Evolutionary conservation across 768 basidiomycete genomes (phyloP).

Genomic region (Chalciporus sphaerocephalus): DNA sequence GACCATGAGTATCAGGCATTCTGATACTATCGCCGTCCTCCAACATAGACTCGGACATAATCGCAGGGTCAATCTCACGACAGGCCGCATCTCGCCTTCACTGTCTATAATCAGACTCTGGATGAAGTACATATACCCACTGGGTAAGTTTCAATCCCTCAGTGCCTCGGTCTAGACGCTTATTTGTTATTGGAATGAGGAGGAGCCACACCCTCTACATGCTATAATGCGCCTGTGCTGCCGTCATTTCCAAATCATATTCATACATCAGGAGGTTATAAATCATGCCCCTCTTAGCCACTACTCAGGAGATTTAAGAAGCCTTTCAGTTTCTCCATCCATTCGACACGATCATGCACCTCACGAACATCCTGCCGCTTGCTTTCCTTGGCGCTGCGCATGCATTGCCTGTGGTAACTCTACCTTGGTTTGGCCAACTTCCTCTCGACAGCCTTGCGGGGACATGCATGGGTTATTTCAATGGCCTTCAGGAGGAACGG

Average conservation of each 20-base stretch:
- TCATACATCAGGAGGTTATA: not conserved
- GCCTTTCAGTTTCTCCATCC: not conserved
- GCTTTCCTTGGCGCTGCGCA: conserved; percentile 10
- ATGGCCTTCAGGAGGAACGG: conserved; percentile 9
- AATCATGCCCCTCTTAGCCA: not conserved
- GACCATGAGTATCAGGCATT: too few species aligned
- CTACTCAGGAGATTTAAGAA: not conserved
- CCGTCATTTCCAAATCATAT: not conserved
- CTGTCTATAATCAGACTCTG: too few species aligned
- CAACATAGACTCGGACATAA: too few species aligned
- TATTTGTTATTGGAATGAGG: too few species aligned
- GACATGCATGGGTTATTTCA: conserved; percentile 2
- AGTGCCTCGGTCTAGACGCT: too few species aligned
- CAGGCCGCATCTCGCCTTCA: too few species aligned
- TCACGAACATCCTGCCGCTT: conserved; percentile 9
- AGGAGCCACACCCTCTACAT: too few species aligned
- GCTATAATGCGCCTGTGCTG: not conserved
- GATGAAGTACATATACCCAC: too few species aligned
- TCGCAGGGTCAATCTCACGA: too few species aligned
- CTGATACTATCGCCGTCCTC: too few species aligned
- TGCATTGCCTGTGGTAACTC: conserved; percentile 17
- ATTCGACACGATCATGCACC: conserved; percentile 15
- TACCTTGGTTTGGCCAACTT: conserved; percentile 25
- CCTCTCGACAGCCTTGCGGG: conserved; percentile 8
- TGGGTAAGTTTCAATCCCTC: too few species aligned